These are phyloP conservation scores for Cryptococcus sp. DNA, from an alignment of 1,284 basidiomycete species.

Conservation along the genomic window DNA sequence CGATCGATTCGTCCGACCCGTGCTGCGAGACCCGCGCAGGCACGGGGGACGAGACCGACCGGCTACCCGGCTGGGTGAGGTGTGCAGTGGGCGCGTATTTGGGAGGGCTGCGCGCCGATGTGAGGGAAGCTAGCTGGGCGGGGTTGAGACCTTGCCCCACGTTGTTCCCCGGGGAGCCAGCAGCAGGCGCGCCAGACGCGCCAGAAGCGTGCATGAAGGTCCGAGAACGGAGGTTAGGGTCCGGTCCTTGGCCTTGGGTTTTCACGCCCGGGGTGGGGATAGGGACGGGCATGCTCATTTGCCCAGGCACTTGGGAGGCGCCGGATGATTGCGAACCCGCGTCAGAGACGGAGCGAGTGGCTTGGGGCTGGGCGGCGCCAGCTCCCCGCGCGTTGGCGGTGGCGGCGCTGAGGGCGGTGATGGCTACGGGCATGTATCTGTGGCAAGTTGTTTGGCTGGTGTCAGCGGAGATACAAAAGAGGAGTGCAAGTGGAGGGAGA, in stretches of 20 bases:
- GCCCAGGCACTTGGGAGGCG: constrained; percentile 22
- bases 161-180: too few species aligned
- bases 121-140: not conserved
- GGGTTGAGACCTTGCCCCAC: constrained; percentile 1
- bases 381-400: constrained; percentile 11
- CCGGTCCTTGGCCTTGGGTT: constrained; percentile 4
- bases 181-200: too few species aligned
- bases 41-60: not conserved
- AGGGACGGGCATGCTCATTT: constrained; percentile 36
- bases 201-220: constrained; percentile 18
- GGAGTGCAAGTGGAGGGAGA: not conserved
- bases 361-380: constrained; percentile 2
- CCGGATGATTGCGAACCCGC: constrained; percentile 7
- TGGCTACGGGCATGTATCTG: constrained; percentile 44
- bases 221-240: constrained; percentile 24
- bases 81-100: not conserved
- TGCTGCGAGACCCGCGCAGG: not conserved
- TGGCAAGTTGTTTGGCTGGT: too few species aligned
- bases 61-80: not conserved
- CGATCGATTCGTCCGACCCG: constrained; percentile 1
- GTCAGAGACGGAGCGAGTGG: constrained; percentile 7
- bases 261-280: constrained; percentile 19
- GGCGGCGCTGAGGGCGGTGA: constrained; percentile 38
- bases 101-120: not conserved
- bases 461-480: constrained; percentile 1